Base-by-base conservation (phyloP, 75 land plant genomes). In the Gnetum montanum region DNA sequence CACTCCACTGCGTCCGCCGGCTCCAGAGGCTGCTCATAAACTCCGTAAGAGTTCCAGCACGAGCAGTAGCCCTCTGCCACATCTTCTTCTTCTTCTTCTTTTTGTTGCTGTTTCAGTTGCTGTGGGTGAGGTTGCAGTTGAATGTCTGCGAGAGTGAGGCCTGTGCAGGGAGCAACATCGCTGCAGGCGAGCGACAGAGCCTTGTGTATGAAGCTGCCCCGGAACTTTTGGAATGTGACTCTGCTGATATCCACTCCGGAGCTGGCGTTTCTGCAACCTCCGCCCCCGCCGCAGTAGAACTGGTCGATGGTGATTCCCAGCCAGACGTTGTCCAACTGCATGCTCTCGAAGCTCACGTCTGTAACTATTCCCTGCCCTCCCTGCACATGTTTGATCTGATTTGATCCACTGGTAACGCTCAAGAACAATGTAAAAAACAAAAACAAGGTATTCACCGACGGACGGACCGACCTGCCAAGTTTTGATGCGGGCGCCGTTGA, bases 231-330 rank as follows among this genome's bases (percentile, higher is more conserved):
- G 49, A 62, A 79, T 8, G 66, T 23, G 3, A 79, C 16, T 67
- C 54, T 71, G 4, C 67, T 37, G 16, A 78, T 43, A 4, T 31
- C 49, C 36, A 77, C 80, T 0, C 51, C 71, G 13, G 71, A 49
- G 1, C 62, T 63, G 31, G 66, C 60, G 77, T 79, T 79, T 33
- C 23, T 68, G 43, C 18, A 16, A 37, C 49, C 40, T 0, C 46
- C 45, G 5, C 58, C 60, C 22, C 35, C 43, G 56, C 40, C 63
- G 64, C 81, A 78, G 64, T 78, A 78, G 68, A 49, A 78, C 59
- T 78, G 81, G 57, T 78, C 77, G 31, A 78, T 67, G 8, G 68
- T 54, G 49, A 78, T 64, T 35, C 70, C 70, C 10, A 55, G 49
- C 6, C 54, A 30, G 18, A 69, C 79, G 13, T 68, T 47, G 34